These are phyloP conservation scores for Kodamaea restingae DNA, from an alignment of 805 yeast species.

Conservation along the genomic window DNA sequence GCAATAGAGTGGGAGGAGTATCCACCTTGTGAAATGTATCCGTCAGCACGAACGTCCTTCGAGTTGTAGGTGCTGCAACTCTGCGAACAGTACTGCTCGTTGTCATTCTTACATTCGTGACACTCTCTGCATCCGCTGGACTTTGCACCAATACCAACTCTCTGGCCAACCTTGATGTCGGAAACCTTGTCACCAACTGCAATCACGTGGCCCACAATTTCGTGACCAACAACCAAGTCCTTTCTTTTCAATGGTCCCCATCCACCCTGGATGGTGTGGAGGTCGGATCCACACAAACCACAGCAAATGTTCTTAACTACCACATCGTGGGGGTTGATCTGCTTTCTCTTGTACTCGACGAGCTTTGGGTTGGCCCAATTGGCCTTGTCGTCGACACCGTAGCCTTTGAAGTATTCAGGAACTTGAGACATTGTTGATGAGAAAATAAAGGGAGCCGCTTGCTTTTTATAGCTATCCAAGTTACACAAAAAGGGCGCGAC, in stretches of 20 bases:
- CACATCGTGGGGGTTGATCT: conserved; percentile 38
- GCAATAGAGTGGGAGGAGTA: conserved; percentile 46
- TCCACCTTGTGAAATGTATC: conserved; percentile 41
- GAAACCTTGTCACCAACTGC: conserved; percentile 54
- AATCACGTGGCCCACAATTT: conserved; percentile 57
- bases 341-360: conserved; percentile 27
- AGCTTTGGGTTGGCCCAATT: conserved; percentile 33
- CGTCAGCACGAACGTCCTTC: conserved; percentile 28
- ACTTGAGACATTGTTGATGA: conserved; percentile 5
- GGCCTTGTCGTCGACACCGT: conserved; percentile 26
- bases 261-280: conserved; percentile 48
- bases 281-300: conserved; percentile 61
- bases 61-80: conserved; percentile 50
- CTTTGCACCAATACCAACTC: conserved; percentile 80
- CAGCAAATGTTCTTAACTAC: conserved; percentile 58
- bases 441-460: too few relatives aligned
- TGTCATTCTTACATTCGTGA: conserved; percentile 41
- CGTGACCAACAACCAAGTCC: conserved; percentile 55
- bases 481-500: too few relatives aligned
- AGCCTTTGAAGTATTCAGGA: conserved; percentile 32
- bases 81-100: conserved; percentile 48
- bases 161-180: conserved; percentile 56
- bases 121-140: conserved; percentile 59
- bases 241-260: conserved; percentile 43
- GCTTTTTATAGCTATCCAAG: too few relatives aligned